Evolutionary conservation across 257 asterid genomes (phyloP).

Genomic region (Solanum virginianum): DNA sequence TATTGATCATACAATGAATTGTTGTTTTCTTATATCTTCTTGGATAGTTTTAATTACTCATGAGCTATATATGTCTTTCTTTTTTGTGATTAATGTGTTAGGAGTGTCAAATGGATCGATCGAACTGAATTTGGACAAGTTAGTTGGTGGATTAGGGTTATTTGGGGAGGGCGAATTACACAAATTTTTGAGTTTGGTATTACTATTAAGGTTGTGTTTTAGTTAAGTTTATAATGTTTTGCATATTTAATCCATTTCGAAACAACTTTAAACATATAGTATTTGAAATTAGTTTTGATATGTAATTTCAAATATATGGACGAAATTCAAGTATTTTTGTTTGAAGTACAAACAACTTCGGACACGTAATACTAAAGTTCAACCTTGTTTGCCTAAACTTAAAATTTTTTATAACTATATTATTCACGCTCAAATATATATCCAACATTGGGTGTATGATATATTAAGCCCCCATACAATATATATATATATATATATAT

Average conservation of each 20-base stretch:
- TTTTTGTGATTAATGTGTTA: not conserved
- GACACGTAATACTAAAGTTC: no score
- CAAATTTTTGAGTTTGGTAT: not conserved
- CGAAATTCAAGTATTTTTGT: not conserved
- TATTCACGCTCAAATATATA: not conserved
- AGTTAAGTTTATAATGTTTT: not conserved
- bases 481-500: not conserved
- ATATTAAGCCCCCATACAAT: not conserved
- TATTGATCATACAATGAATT: not conserved
- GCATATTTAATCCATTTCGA: not conserved
- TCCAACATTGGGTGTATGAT: not conserved
- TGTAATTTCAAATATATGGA: not conserved
- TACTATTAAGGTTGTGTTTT: not conserved
- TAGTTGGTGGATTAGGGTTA: no score
- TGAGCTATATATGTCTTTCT: not conserved
- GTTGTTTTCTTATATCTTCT: no score
- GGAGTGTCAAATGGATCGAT: not conserved
- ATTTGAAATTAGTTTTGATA: no score
- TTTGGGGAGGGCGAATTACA: not conserved
- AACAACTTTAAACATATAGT: not conserved
- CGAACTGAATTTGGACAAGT: not conserved
- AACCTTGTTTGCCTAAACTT: no score
- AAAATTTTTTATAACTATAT: not conserved
- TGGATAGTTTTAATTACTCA: not conserved
- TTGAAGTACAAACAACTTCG: not conserved